A percentile compares a stretch with the other conserved stretches of the same genome.
Conservation (phyloP, 2,329 filamentous ascomycete species). For the Piedraia hortae region DNA sequence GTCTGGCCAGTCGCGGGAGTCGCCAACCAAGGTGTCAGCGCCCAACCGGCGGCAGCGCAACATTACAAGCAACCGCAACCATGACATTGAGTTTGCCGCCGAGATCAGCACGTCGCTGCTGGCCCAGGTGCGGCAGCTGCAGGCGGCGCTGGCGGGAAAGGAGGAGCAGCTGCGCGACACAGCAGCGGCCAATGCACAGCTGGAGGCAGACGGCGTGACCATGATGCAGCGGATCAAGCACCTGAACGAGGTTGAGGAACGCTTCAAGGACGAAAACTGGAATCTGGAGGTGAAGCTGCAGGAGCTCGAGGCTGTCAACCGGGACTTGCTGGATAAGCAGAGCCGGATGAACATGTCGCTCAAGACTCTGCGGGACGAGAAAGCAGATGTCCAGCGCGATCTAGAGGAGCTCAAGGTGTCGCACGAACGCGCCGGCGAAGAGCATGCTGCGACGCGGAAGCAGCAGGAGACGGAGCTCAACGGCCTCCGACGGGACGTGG, state of each 20-base stretch:
- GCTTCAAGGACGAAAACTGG: conserved; percentile 98
- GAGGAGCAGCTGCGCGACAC: conserved; percentile 59
- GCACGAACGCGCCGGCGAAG: conserved; percentile 54
- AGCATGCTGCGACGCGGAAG: conserved; percentile 49
- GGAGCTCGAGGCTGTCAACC: conserved; percentile 45
- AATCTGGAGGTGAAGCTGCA: conserved; percentile 79
- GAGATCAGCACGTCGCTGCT: conserved; percentile 90
- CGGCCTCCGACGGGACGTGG: conserved; percentile 52
- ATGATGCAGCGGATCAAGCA: conserved; percentile 54
- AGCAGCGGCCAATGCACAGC: conserved; percentile 44
- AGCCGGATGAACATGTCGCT: conserved; percentile 52
- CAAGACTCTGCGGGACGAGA: conserved; percentile 42
- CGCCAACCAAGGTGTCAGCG: conserved; percentile 67
- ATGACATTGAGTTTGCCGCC: conserved; percentile 95
- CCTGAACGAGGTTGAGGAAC: conserved; percentile 78
- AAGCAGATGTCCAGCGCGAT: conserved; percentile 53
- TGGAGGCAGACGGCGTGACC: conserved; percentile 60
- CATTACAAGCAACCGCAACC: conserved; percentile 61
- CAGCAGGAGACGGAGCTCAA: conserved; percentile 75
- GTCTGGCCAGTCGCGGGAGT: conserved; percentile 57
- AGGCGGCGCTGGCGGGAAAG: conserved; percentile 58
- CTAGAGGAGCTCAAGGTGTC: conserved; percentile 67
- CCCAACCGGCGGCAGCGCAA: conserved; percentile 62
- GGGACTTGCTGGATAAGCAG: conserved; percentile 56
- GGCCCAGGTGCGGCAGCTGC: conserved; percentile 75